Base-by-base conservation (phyloP, 345 rosid genomes). In the Anastatica hierochuntica region DNA sequence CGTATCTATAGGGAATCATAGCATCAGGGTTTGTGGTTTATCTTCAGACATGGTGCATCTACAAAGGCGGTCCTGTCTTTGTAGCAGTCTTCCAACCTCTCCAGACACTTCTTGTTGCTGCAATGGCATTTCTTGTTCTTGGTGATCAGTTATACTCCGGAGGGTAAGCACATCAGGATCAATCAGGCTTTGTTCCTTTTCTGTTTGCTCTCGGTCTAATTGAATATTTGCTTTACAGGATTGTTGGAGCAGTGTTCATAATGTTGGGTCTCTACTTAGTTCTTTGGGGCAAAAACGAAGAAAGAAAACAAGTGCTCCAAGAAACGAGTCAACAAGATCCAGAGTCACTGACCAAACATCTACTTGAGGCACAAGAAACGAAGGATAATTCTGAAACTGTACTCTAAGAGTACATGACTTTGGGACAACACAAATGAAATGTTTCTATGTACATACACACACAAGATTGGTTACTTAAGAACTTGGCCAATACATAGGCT, bases 11-110 rank as follows among this genome's bases (percentile, higher is more conserved):
- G 92, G 92, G 92, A 42, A 77, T 80, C 64, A 84, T 78, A 39
- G 85, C 87, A 6, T 84, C 88, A 0, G 88, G 88, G 15, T 69
- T 84, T 14, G 92, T 81, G 2, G 79, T 83, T 60, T 83, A 80
- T 50, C 78, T 80, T 26, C 92, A 84, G 74, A 78, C 76, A 64
- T 84, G 92, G 92, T 84, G 92, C 67, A 84, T 80, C 37, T 76
- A 80, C 75, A 76, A 78, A 71, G 84, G 82, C 9, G 92, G 92
- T 52, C 92, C 85, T 20, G 88, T 84, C 52, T 78, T 84, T 43
- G 88, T 84, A 35, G 84, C 92, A 11, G 81, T 84, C 12, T 84
- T 76, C 56, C 87, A 84, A 43, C 92, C 92, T 13, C 78, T 84
- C 44, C 87, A 80, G 68, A 80, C 94, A 30, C 84, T 83, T 42